Base-by-base conservation (phyloP, 75 land plant genomes). In the Cryptomeria japonica region DNA sequence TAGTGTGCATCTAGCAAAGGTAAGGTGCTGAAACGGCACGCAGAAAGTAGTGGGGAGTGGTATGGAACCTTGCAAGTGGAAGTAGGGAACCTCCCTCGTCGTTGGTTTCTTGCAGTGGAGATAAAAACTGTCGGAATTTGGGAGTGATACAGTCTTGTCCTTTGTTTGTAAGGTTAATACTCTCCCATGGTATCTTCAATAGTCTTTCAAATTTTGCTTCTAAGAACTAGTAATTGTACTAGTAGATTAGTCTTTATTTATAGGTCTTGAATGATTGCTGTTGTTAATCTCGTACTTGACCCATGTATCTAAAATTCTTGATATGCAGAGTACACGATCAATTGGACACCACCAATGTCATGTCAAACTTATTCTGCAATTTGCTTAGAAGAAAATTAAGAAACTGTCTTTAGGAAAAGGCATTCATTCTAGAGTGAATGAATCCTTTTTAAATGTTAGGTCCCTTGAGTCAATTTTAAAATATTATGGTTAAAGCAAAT, bases 61-160 rank as follows among this genome's bases (percentile, higher is more conserved):
- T 96, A 0, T 98, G 98, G 98, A 95, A 93, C 32, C 99, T 98
- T 5, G 86, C 88, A 73, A 76, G 90, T 83, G 92, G 90, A 8
- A 32, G 25, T 55, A 86, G 86, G 3, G 93, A 93, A 18, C 76
- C 85, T 70, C 90, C 97, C 6, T 70, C 88, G 32, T 78, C 95
- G 53, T 90, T 97, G 15, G 99, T 97, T 39, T 98, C 98, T 14
- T 98, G 97, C 88, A 95, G 99, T 90, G 97, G 97, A 47, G 98
- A 98, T 80, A 95, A 96, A 88, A 95, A 96, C n/a, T 92, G n/a
- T 95, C 49, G 92, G 98, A 32, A 93, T 98, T 88, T 98, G 99
- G 99, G 93, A 95, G 38, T 42, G n/a, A n/a, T n/a, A n/a, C n/a
- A n/a, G n/a, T n/a, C n/a, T n/a, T n/a, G n/a, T n/a, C n/a, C n/a